Conservation (phyloP, 2,329 filamentous ascomycete genomes). For the Lachnellula cervina region DNA sequence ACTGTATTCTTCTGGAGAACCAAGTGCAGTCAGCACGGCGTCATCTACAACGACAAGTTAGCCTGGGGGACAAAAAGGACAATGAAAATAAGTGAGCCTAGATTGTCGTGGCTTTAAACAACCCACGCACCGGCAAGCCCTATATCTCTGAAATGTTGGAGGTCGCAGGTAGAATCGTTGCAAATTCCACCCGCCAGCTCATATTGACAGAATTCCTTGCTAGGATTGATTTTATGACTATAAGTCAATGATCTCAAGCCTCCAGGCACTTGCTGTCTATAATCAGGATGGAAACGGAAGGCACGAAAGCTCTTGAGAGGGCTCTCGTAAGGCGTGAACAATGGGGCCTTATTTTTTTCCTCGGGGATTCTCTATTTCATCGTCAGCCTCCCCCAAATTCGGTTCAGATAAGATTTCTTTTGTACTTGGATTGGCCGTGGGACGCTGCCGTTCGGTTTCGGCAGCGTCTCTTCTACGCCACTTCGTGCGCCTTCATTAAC, state of each 20-base stretch:
- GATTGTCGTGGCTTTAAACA: slow-evolving; percentile 20
- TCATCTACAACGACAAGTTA: slow-evolving; percentile 53
- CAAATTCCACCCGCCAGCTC: slow-evolving; percentile 69
- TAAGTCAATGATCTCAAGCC: slow-evolving; percentile 89
- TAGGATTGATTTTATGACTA: slow-evolving; percentile 80
- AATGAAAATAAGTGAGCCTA: slow-evolving; percentile 17
- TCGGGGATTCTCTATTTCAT: slow-evolving; percentile 11
- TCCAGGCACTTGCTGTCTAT: slow-evolving; percentile 60
- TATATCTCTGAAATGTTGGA: slow-evolving; percentile 76
- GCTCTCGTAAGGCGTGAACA: slow-evolving; percentile 67
- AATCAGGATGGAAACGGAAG: slow-evolving; percentile 85
- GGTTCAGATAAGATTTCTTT: slow-evolving; percentile 8
- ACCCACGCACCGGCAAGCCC: slow-evolving; percentile 66
- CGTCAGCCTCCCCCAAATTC: slow-evolving; percentile 22
- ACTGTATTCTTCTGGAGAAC: slow-evolving; percentile 59
- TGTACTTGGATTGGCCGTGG: slow-evolving; percentile 24
- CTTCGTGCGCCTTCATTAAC: slow-evolving; percentile 14
- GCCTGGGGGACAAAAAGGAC: slow-evolving; percentile 32
- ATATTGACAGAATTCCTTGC: slow-evolving; percentile 68
- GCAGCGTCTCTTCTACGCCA: slow-evolving; percentile 17
- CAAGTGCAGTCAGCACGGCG: slow-evolving; percentile 67
- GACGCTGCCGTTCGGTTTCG: slow-evolving; percentile 11
- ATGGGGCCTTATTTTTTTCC: slow-evolving; percentile 5
- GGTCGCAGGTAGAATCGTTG: slow-evolving; percentile 66
- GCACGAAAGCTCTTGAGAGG: slow-evolving; percentile 78